A percentile compares a stretch with the other conserved stretches of the same genome.
Evolutionary conservation across 2,329 filamentous ascomycete genomes (phyloP).

Genomic region (Acarospora socialis): DNA sequence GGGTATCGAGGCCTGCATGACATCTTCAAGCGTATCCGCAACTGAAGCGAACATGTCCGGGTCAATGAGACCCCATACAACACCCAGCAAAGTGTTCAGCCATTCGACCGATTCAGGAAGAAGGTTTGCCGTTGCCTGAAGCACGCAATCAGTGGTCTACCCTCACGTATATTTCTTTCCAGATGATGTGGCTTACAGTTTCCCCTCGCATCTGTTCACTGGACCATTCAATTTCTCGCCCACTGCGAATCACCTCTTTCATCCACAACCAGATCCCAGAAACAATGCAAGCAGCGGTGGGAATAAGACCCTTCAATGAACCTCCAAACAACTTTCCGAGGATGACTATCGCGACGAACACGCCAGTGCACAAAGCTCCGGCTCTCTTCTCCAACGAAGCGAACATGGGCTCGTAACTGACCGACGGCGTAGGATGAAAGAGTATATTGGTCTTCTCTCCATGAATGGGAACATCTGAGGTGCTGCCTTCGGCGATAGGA

Average conservation of each 20-base stretch:
- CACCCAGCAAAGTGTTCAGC: slow-evolving; percentile 78
- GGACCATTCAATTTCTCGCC: slow-evolving; percentile 73
- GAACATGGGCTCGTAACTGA: slow-evolving; percentile 85
- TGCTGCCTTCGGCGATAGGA: slow-evolving; percentile 65
- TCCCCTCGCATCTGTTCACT: slow-evolving; percentile 75
- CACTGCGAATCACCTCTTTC: slow-evolving; percentile 71
- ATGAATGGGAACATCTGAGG: slow-evolving; percentile 86
- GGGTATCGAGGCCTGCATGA: slow-evolving; percentile 93
- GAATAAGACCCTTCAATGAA: slow-evolving; percentile 59
- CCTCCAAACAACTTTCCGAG: slow-evolving; percentile 70
- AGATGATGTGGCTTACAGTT: slow-evolving; percentile 35
- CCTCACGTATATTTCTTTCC: background rate
- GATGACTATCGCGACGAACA: slow-evolving; percentile 60
- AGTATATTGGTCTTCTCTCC: slow-evolving; percentile 94
- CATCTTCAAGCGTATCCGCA: slow-evolving; percentile 86
- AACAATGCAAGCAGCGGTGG: slow-evolving; percentile 54
- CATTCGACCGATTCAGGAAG: slow-evolving; percentile 89
- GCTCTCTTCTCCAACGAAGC: slow-evolving; percentile 58
- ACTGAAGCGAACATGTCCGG: slow-evolving; percentile 88
- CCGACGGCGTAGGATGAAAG: slow-evolving; percentile 83
- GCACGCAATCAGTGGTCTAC: slow-evolving; percentile 5
- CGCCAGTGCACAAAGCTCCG: slow-evolving; percentile 52
- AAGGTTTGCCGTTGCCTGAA: slow-evolving; percentile 63
- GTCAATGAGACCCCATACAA: slow-evolving; percentile 85
- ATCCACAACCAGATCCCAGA: slow-evolving; percentile 80